phyloP scores from a whole-genome alignment of 805 yeast genomes.

The Candida ortonii region DNA sequence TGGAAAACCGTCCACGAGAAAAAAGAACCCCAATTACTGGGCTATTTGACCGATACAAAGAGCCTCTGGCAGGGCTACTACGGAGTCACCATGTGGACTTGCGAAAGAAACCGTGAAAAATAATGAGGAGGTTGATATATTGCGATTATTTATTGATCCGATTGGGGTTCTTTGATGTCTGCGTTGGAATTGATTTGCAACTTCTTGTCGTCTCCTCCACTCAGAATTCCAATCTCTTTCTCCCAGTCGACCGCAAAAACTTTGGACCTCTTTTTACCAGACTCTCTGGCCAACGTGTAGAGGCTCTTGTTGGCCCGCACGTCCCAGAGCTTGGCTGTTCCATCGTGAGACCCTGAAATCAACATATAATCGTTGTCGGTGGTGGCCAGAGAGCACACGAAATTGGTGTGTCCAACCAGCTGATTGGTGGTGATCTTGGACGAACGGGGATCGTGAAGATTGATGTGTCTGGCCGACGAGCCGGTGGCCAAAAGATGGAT shows the following conservation, averaged over 20 bases:
- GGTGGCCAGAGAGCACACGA: conserved; percentile 75
- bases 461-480: conserved; percentile 97
- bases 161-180: conserved; percentile 21
- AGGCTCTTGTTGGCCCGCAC: conserved; percentile 79
- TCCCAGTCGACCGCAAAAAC: conserved; percentile 91
- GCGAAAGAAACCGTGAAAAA: conserved; percentile 30
- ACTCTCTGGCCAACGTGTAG: conserved; percentile 78
- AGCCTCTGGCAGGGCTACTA: conserved; percentile 79
- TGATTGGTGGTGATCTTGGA: conserved; percentile 65
- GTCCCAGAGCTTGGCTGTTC: conserved; percentile 95
- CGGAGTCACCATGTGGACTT: conserved; percentile 59
- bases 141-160: no score
- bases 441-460: conserved; percentile 87
- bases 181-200: conserved; percentile 66
- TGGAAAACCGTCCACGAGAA: conserved; percentile 49
- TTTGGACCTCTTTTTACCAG: conserved; percentile 52
- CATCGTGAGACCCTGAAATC: conserved; percentile 93
- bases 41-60: conserved; percentile 62
- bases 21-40: conserved; percentile 41
- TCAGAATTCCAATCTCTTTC: conserved; percentile 70
- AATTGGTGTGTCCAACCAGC: conserved; percentile 85
- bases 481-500: conserved; percentile 81
- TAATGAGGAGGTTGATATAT: conserved; percentile 17
- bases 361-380: conserved; percentile 81
- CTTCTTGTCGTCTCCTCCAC: conserved; percentile 94